phyloP scores from a whole-genome alignment of 1,284 basidiomycete species.

The Puccinia novopanici region DNA sequence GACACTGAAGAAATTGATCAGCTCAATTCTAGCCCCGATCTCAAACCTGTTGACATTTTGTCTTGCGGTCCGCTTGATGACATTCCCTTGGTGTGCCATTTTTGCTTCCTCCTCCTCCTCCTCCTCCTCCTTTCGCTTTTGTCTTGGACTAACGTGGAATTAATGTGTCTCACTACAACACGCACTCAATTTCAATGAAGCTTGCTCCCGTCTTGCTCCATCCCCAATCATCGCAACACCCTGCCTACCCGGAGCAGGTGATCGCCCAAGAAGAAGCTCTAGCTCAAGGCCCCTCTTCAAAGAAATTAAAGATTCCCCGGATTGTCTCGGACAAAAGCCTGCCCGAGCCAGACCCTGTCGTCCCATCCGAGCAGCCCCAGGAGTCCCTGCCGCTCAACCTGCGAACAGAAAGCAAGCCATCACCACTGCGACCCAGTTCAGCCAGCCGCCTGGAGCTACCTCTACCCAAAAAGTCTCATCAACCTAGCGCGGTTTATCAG shows the following conservation, averaged over 20 bases:
- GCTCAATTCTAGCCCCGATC: too few species aligned
- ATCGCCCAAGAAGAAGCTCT: too few species aligned
- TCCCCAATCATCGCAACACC: not conserved
- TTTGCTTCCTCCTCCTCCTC: not conserved
- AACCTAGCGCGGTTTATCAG: too few species aligned
- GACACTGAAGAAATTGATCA: not conserved
- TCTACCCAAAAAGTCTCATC: not conserved
- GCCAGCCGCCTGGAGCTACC: not conserved
- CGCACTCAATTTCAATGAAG: not conserved
- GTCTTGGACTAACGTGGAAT: too few species aligned
- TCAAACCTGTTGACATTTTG: slow-evolving; percentile 12
- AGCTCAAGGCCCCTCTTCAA: too few species aligned
- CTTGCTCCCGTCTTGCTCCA: too few species aligned
- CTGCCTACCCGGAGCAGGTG: not conserved
- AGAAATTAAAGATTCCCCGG: too few species aligned
- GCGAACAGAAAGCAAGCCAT: not conserved
- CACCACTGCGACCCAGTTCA: not conserved
- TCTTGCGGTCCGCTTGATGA: not conserved
- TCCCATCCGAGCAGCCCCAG: too few species aligned
- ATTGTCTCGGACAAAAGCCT: too few species aligned
- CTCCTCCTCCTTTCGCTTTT: not conserved
- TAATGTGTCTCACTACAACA: too few species aligned
- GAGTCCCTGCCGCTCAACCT: too few species aligned
- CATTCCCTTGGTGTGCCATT: not conserved
- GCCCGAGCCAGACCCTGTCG: too few species aligned